Evolutionary conservation across 1,284 basidiomycete species (phyloP).

Genomic region (Paramarasmius palmivorus): DNA sequence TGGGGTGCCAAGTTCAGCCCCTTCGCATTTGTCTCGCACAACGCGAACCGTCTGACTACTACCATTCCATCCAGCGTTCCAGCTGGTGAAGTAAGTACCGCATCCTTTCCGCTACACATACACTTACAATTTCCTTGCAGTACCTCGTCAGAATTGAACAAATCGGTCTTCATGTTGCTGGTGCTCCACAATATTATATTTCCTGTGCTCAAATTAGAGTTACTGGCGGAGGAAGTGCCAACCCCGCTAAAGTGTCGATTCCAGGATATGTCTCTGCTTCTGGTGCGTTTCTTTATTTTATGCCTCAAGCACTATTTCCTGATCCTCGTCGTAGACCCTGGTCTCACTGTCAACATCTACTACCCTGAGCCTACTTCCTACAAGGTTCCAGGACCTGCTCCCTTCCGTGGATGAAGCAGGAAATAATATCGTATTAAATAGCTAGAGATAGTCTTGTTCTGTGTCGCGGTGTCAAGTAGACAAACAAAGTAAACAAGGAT

Average conservation of each 20-base stretch:
- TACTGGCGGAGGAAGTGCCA: slow-evolving; percentile 38
- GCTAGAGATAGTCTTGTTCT: too few relatives aligned
- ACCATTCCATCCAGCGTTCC: slow-evolving; percentile 40
- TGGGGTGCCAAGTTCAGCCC: slow-evolving; percentile 39
- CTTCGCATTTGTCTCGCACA: slow-evolving; percentile 34
- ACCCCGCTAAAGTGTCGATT: slow-evolving; percentile 41
- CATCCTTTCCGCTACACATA: neutral
- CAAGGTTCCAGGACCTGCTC: slow-evolving; percentile 32
- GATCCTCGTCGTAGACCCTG: slow-evolving; percentile 27
- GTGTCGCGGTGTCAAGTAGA: too few relatives aligned
- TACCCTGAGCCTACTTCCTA: slow-evolving; percentile 41
- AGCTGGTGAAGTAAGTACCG: slow-evolving; percentile 26
- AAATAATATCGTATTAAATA: too few relatives aligned
- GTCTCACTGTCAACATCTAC: slow-evolving; percentile 45
- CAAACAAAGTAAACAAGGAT: too few relatives aligned
- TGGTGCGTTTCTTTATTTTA: slow-evolving; percentile 23
- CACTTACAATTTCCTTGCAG: slow-evolving; percentile 14
- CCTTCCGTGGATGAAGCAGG: slow-evolving; percentile 14
- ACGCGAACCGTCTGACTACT: slow-evolving; percentile 31
- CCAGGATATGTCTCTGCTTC: slow-evolving; percentile 37
- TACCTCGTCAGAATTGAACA: slow-evolving; percentile 46
- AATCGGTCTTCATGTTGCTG: slow-evolving; percentile 39
- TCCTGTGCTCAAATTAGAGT: slow-evolving; percentile 40
- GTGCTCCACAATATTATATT: slow-evolving; percentile 39
- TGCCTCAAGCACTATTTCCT: neutral